Percentiles rank a stretch among this genome's conserved stretches.
phyloP scores from a whole-genome alignment of 139 green algal genomes.

The Micractinium conductrix region DNA sequence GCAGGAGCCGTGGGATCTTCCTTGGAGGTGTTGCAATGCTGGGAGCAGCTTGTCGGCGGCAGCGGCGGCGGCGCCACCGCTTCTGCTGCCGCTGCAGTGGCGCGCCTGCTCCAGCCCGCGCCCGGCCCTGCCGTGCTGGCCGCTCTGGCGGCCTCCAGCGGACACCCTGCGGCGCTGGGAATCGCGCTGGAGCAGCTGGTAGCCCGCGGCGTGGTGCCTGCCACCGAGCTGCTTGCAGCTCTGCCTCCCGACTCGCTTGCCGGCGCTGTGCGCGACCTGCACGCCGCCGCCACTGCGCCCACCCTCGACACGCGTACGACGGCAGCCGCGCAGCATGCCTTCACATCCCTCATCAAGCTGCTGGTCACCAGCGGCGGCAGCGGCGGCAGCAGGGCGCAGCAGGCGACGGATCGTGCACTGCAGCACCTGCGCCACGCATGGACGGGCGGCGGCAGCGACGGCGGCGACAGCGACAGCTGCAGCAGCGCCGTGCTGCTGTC shows the following conservation, averaged over 20 bases:
- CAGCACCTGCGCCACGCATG: background rate
- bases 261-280: background rate
- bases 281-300: background rate
- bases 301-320: background rate
- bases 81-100: background rate
- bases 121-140: background rate
- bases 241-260: background rate
- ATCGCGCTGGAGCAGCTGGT: conserved; percentile 14
- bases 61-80: background rate
- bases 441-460: background rate
- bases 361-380: conserved; percentile 1
- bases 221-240: background rate
- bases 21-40: background rate
- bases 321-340: background rate
- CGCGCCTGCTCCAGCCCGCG: background rate
- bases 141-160: background rate
- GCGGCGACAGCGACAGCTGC: background rate
- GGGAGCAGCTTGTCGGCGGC: background rate
- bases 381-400: background rate
- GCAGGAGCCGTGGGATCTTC: background rate
- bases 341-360: background rate
- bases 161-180: background rate
- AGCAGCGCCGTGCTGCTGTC: conserved; percentile 5
- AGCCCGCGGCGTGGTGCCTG: background rate
- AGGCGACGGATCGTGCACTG: background rate